Evolutionary conservation across 805 yeast genomes (phyloP), one percentile per base, ranked within the genome.

Genomic region (Saccharomyces jurei): DNA sequence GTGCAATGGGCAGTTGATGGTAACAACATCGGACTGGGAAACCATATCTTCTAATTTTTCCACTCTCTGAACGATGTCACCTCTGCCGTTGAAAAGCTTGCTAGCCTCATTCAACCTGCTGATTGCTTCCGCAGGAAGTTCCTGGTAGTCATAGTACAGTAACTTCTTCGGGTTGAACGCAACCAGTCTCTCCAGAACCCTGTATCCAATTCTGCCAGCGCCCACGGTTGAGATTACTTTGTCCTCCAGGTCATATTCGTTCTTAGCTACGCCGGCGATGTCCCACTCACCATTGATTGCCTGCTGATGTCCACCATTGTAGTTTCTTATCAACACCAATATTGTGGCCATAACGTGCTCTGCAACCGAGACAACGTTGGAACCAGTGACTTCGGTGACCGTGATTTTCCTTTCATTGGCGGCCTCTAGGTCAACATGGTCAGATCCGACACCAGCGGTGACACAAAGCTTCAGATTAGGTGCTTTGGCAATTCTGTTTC

Each of bases 371-470:
- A 78, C 79, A 50, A 86, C 90, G 67, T 87, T 87, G 52, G 90
- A 84, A 6, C 94, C 92, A 29, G 95, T 87, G 53, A 87, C 94
- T 72, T 87, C 94, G 14, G 87, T 69, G 21, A 87, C 94, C 17
- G 86, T 77, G 64, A 87, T 80, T 58, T 81, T 78, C 56, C 74
- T 74, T 59, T 80, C 82, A 61, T 82, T 80, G 59, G 88, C 74
- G 62, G 86, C 86, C 60, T 78, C 78, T 63, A 87, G 76, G 65
- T 86, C 92, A 58, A 86, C 77, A 71, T 87, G 94, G 68, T 87
- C 94, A 22, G 89, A 83, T 11, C 95, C 95, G 56, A 87, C 90
- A 62, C 94, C 95, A 9, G 95, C 95, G 50, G 91, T 87, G 61
- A 86, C 77, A 56, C 83, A 74, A 51, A 84, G 66, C 74, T 85